Evolutionary conservation across 805 yeast genomes (phyloP), one percentile per base, ranked within the genome.

Genomic region (Ogataea paraovalis): DNA sequence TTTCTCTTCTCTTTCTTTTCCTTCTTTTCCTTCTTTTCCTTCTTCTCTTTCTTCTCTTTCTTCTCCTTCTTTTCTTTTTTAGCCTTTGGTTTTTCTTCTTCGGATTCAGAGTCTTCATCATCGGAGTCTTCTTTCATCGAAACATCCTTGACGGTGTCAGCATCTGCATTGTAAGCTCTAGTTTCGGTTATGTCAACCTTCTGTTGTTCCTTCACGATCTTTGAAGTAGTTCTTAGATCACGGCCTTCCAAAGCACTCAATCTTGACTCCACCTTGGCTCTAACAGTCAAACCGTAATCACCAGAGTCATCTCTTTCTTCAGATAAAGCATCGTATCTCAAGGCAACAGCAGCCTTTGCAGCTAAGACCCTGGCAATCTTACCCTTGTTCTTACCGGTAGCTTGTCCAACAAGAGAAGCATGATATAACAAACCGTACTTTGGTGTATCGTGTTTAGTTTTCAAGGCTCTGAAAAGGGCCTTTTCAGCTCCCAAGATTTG

Each of bases 401-500:
- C 99, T 78, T 92, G 97, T 56, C 99, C 99, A 58, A 94, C 95
- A 55, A 94, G 78, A 27, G 97, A 88, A 49, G 98, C 96, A 68
- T 94, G 98, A 77, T 94, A 94, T 59, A 94, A 78, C 62, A 94
- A 77, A 76, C 99, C 99, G 67, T 94, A 94, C 72, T 94, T 94
- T 66, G 99, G 99, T 53, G 99, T 94, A 71, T 94, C 96, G 64
- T 91, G 97, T 73, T 94, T 94, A 50, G 99, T 94, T 79, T 94
- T 94, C 65, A 94, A 82, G 53, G 99, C 99, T 76, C 99, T 85
- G 81, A 94, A 94, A 52, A 94, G 78, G 39, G 99, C 99, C 81
- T 94, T 94, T 76, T 94, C 99, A 55, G 99, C 98, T 71, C 99
- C 99, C 68, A 94, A 79, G 58, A 94, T 92, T 78, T 94, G 99